A percentile compares a stretch with the other conserved stretches of the same genome.
phyloP scores from a whole-genome alignment of 2,329 filamentous ascomycete genomes.

The Torrubiella hemipterigena region DNA sequence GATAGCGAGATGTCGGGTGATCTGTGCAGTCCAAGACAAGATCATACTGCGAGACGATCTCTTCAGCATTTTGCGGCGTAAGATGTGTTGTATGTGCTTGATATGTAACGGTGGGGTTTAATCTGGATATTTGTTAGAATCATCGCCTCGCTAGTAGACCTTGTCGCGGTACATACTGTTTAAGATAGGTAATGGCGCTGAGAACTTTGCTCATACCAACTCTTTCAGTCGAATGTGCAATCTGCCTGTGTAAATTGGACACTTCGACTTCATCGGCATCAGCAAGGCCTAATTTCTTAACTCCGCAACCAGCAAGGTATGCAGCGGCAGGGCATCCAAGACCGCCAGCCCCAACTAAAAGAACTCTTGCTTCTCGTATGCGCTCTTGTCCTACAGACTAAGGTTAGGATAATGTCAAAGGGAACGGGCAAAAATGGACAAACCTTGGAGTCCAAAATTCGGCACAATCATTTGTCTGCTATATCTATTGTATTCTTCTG shows the following conservation, averaged over 20 bases:
- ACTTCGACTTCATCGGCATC: conserved; percentile 81
- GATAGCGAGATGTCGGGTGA: conserved; percentile 79
- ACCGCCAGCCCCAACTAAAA: conserved; percentile 80
- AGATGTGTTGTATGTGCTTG: conserved; percentile 52
- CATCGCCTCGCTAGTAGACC: background rate
- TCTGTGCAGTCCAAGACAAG: conserved; percentile 91
- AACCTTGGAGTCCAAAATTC: conserved; percentile 64
- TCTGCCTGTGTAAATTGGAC: conserved; percentile 88
- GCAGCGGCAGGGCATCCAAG: conserved; percentile 83
- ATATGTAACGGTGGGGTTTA: conserved; percentile 64
- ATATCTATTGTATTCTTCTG: conserved; percentile 74
- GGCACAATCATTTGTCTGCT: conserved; percentile 85
- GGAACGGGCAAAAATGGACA: conserved; percentile 5
- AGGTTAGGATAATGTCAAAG: conserved; percentile 1
- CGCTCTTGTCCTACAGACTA: conserved; percentile 64
- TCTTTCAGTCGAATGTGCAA: conserved; percentile 61
- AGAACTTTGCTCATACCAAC: conserved; percentile 72
- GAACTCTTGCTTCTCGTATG: conserved; percentile 56
- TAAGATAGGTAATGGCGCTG: conserved; percentile 53
- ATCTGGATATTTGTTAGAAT: conserved; percentile 24
- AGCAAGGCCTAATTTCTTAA: conserved; percentile 71
- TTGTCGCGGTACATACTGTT: conserved; percentile 27
- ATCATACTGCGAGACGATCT: conserved; percentile 61
- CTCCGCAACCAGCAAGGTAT: conserved; percentile 84
- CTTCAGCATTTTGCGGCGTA: conserved; percentile 52